These are phyloP conservation scores for Rutstroemia sp. DNA, from an alignment of 2,329 filamentous ascomycete genomes.

Conservation along the genomic window DNA sequence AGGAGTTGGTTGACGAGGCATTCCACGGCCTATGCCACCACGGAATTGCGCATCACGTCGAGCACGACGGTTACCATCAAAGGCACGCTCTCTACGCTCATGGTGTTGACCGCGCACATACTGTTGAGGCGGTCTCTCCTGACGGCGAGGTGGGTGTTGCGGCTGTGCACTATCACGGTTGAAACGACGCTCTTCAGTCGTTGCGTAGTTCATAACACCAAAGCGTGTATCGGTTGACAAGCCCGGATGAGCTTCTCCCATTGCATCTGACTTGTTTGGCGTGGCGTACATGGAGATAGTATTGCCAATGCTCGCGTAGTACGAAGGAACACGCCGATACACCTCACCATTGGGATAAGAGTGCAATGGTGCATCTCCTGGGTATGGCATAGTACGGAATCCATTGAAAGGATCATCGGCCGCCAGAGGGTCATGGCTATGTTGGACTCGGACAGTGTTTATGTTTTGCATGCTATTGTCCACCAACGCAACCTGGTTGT, in stretches of 20 bases:
- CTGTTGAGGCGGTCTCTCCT: neutral
- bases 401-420: neutral
- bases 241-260: constrained; percentile 2
- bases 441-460: constrained; percentile 8
- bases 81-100: neutral
- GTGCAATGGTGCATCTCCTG: neutral
- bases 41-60: neutral
- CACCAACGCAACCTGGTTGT: constrained; percentile 16
- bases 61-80: neutral
- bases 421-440: constrained; percentile 4
- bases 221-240: constrained; percentile 2
- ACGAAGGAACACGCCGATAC: neutral
- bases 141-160: neutral
- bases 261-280: neutral
- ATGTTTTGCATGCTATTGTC: constrained; percentile 19
- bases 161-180: neutral
- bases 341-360: neutral
- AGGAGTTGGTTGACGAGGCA: no score
- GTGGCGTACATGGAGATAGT: constrained; percentile 3
- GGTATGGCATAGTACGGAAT: constrained; percentile 3
- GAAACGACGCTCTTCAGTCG: neutral
- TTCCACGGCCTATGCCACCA: neutral
- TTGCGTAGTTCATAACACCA: neutral
- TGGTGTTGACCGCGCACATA: neutral
- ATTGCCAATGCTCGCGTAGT: neutral